Base-by-base conservation (phyloP, 129 eudicot species). In the Ambrosia trifida region DNA sequence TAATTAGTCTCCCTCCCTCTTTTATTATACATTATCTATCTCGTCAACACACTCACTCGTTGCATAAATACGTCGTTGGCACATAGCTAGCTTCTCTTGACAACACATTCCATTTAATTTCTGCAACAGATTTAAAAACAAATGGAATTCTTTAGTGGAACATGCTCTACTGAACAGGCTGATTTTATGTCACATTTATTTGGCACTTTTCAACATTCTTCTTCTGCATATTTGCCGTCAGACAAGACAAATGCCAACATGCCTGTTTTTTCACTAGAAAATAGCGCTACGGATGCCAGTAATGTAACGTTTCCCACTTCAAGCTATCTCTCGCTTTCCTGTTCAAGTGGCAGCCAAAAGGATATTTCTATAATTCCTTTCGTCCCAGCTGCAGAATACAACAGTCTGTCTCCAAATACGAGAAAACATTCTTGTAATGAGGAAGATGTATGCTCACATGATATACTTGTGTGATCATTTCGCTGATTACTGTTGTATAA, bases 111-210 rank as follows among this genome's bases (percentile, higher is more conserved):
- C 41, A 33, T 28, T 7, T 4, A 5, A 36, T 76, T 72, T 36
- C 10, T 57, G 8, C 2, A 40, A 14, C 19, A n/a, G n/a, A n/a
- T n/a, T n/a, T n/a, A 24, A 80, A 24, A 6, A 41, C 36, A 72
- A 30, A 89, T 89, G 96, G 96, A 89, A 73, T 38, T 70, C 58
- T 75, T 85, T 38, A 76, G 58, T 68, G 82, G 73, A 40, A 79
- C 74, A 69, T 74, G 60, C 43, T 74, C 82, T 3, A 74, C 28
- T 72, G 96, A 85, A 12, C 91, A 85, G 70, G 81, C 89, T 17
- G 89, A 88, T 59, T 88, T 88, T 75, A 88, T 88, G 91, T 79
- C 86, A 4, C 87, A 83, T 11, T 66, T 88, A 73, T 81, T 88
- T 19, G 73, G 83, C 35, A 79, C n/a, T n/a, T n/a, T n/a, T n/a